Conservation (phyloP, 2,329 filamentous ascomycete species). For the Pseudocercospora fijiensis region DNA sequence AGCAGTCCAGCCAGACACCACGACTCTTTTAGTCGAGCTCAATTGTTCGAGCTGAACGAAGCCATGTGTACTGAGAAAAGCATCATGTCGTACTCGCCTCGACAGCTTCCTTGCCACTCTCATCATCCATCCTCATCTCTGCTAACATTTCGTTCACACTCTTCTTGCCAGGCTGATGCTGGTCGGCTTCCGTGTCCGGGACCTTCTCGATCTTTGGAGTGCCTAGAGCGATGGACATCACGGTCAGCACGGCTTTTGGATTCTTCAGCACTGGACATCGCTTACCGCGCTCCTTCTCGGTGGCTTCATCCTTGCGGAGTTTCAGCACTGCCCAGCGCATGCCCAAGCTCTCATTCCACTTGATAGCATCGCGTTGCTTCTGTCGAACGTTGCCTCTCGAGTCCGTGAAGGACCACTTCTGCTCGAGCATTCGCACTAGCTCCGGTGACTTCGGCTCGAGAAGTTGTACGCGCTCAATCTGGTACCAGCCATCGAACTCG, state of each 20-base stretch:
- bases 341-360: conserved; percentile 32
- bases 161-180: conserved; percentile 17
- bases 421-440: conserved; percentile 34
- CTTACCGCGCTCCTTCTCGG: conserved; percentile 3
- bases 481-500: conserved; percentile 32
- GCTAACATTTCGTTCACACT: conserved; percentile 35
- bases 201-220: conserved; percentile 27
- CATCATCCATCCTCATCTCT: conserved; percentile 27
- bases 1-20: background rate
- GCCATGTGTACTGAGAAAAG: background rate
- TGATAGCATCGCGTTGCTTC: conserved; percentile 19
- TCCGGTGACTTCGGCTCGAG: conserved; percentile 28
- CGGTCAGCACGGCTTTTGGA: background rate
- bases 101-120: background rate
- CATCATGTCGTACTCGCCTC: background rate
- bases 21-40: background rate
- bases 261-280: background rate
- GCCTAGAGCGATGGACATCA: background rate
- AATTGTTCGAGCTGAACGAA: background rate
- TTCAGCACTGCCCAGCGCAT: conserved; percentile 26
- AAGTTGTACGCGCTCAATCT: conserved; percentile 27
- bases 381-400: conserved; percentile 20
- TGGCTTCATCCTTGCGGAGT: background rate
- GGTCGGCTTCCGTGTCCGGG: conserved; percentile 10
- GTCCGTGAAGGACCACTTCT: conserved; percentile 33